These are phyloP conservation scores for Ogataea henricii DNA, from an alignment of 805 yeast genomes.

Conservation along the genomic window DNA sequence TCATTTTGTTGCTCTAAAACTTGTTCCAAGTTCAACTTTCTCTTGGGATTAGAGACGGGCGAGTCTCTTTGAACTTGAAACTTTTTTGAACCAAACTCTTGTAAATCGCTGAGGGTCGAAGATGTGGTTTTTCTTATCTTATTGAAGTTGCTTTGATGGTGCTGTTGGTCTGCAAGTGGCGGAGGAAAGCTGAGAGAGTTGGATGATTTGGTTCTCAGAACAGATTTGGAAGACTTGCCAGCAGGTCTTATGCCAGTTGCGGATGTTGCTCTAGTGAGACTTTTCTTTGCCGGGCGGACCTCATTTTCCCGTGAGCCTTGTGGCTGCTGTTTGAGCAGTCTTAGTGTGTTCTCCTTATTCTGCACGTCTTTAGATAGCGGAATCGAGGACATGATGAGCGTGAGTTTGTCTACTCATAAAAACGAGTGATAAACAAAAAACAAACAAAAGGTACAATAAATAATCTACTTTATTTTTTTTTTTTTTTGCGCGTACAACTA, in stretches of 20 bases:
- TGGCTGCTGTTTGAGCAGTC: conserved; percentile 7
- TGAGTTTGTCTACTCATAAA: background rate
- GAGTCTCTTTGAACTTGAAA: conserved; percentile 37
- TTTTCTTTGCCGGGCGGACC: conserved; percentile 11
- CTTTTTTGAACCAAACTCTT: conserved; percentile 27
- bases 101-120: conserved; percentile 9
- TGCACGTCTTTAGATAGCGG: conserved; percentile 15
- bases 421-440: background rate
- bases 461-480: background rate
- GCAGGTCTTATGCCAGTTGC: conserved; percentile 13
- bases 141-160: conserved; percentile 19
- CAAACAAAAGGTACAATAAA: background rate
- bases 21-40: conserved; percentile 20
- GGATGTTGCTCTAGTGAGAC: conserved; percentile 16
- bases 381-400: conserved; percentile 17
- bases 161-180: conserved; percentile 4
- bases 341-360: conserved; percentile 23
- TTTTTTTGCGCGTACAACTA: conserved; percentile 1
- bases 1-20: conserved; percentile 8
- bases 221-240: conserved; percentile 21
- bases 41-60: conserved; percentile 24
- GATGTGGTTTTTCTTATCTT: conserved; percentile 22
- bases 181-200: conserved; percentile 23
- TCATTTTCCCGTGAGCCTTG: conserved; percentile 16
- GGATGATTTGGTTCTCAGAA: conserved; percentile 29